These are phyloP conservation scores for Globisporangium rhizosaccharum DNA, from an alignment of 352 stramenopile genomes.

Conservation along the genomic window DNA sequence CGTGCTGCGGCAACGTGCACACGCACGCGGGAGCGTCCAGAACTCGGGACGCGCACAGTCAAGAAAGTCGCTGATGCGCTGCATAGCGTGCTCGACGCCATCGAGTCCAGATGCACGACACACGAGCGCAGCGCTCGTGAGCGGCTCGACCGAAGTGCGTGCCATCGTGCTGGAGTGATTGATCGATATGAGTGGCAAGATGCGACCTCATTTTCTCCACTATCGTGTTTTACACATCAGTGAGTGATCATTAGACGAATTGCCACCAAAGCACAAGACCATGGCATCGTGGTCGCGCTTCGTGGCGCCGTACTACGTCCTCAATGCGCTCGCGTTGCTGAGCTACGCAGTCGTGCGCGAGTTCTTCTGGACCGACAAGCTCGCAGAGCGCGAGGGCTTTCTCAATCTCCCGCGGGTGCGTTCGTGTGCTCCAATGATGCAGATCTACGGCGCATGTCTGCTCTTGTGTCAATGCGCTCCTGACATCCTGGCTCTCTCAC, in stretches of 20 bases:
- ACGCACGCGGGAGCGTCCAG: conserved; percentile 7
- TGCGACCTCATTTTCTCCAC: too few relatives aligned
- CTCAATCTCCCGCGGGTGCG: conserved; percentile 53
- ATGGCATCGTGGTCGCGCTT: conserved; percentile 37
- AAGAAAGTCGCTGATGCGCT: conserved; percentile 1
- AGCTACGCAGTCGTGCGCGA: conserved; percentile 53
- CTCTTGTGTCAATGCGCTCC: too few relatives aligned
- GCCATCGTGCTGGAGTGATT: background rate
- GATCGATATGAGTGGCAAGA: background rate
- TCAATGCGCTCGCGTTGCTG: conserved; percentile 48
- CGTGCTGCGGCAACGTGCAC: background rate
- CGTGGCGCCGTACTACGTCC: conserved; percentile 63
- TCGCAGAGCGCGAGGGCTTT: conserved; percentile 52
- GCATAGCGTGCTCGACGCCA: conserved; percentile 4
- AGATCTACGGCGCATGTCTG: too few relatives aligned
- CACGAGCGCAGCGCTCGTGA: conserved; percentile 3
- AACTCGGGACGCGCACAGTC: background rate
- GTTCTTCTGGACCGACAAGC: conserved; percentile 26
- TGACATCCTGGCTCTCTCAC: too few relatives aligned
- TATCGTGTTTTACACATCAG: background rate
- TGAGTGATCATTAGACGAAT: background rate
- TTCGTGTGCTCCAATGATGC: background rate
- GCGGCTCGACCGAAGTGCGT: background rate
- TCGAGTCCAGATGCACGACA: background rate
- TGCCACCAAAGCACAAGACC: too few relatives aligned